Conservation (phyloP, 1,284 basidiomycete species). For the Rhodotorula sp. region DNA sequence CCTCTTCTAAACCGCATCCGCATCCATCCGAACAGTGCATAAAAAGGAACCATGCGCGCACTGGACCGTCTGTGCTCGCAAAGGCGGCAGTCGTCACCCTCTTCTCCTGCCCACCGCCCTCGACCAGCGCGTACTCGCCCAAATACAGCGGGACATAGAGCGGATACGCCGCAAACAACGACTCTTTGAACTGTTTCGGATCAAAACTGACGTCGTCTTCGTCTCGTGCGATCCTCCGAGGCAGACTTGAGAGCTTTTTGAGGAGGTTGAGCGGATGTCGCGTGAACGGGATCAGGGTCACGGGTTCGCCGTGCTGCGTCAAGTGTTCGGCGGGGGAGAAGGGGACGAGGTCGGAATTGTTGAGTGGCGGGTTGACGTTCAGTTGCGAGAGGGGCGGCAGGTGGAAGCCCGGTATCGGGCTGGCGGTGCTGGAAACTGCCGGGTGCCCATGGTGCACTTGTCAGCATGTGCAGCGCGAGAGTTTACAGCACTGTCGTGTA, state of each 20-base stretch:
- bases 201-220: constrained; percentile 15
- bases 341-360: constrained; percentile 5
- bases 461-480: neutral
- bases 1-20: neutral
- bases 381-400: constrained; percentile 31
- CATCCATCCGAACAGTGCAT: too few species aligned
- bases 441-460: neutral
- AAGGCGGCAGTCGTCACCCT: constrained; percentile 30
- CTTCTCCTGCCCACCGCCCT: neutral
- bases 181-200: constrained; percentile 17
- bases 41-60: neutral
- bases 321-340: constrained; percentile 20
- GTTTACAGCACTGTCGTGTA: too few species aligned
- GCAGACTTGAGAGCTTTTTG: constrained; percentile 19
- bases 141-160: constrained; percentile 34
- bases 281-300: constrained; percentile 30
- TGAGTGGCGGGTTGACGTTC: constrained; percentile 16
- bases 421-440: neutral
- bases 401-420: constrained; percentile 24
- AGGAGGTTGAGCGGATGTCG: constrained; percentile 25
- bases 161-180: constrained; percentile 28
- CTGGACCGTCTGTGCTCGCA: constrained; percentile 15
- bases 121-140: constrained; percentile 29
- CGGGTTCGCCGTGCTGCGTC: constrained; percentile 2
- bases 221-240: constrained; percentile 5